Evolutionary conservation across 768 basidiomycete genomes (phyloP), one percentile per base, ranked within the genome.

Genomic region (Boletus edulis): DNA sequence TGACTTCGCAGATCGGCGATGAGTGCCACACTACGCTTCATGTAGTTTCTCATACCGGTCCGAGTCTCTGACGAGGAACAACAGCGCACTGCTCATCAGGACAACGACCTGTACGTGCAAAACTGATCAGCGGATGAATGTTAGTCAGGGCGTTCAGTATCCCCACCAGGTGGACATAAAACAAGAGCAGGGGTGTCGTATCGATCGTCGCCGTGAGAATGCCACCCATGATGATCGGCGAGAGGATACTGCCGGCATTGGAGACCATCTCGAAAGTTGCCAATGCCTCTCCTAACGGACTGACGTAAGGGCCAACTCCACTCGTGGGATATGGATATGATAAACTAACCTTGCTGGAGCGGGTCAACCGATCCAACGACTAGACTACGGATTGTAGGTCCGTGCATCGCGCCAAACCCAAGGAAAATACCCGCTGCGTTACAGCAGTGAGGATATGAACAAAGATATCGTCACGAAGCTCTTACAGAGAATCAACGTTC

Each of bases 201-300:
- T 38, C 43, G 24, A 68, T 66, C 10, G 69, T 64, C 35, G 57
- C 52, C 12, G 65, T 62, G 24, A 71, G 43, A 34, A 71, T 60
- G 39, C 67, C 46, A 8, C 69, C 69, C 67, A 72, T 68, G 42
- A 72, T 50, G 49, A 72, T 29, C 3, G 69, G 67, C 5, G 71
- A 70, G 22, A 71, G 54, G 3, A 61, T 15, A 5, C 9, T 15
- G 29, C 63, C 71, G 3, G 61, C 53, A 13, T 56, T 58, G 7
- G 54, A 20, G 3, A 72, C 62, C 57, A 72, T 71, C 20, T 63
- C 63, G 34, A 71, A 46, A 1, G 65, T 65, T 39, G 69, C 69
- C 38, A 71, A 40, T 38, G 67, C 62, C 14, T 70, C 65, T 40
- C 69, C 69, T 71, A 34, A 20, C 14, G 20, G 3, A 10, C 34